A percentile compares a stretch with the other conserved stretches of the same genome.
These are phyloP conservation scores for Penicillium angulare DNA, from an alignment of 495 filamentous ascomycete genomes.

Conservation along the genomic window DNA sequence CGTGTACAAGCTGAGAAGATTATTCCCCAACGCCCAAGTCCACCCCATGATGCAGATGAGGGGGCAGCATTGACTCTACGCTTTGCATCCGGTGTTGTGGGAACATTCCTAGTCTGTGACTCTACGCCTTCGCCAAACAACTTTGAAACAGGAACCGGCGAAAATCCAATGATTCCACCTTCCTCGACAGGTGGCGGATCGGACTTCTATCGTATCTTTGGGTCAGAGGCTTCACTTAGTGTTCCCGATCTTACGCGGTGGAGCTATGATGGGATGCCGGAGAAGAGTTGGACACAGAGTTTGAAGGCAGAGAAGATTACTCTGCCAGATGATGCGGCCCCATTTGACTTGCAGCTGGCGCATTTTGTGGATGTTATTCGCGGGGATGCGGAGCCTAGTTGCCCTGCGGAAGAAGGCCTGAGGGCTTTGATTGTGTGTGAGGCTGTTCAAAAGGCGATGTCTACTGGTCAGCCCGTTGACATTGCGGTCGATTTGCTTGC, in stretches of 20 bases:
- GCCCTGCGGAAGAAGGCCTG: constrained; percentile 46
- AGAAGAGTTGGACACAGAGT: constrained; percentile 33
- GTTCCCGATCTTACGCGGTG: constrained; percentile 56
- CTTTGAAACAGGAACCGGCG: constrained; percentile 57
- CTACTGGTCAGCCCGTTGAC: constrained; percentile 36
- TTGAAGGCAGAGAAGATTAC: constrained; percentile 31
- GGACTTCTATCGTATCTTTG: constrained; percentile 59
- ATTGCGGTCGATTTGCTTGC: constrained; percentile 25
- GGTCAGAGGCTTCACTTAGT: constrained; percentile 51
- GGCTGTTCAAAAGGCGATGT: constrained; percentile 39
- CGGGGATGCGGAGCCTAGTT: constrained; percentile 39
- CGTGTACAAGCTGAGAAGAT: constrained; percentile 51
- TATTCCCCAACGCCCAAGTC: constrained; percentile 32
- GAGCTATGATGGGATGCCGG: constrained; percentile 42
- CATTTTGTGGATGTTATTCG: constrained; percentile 56
- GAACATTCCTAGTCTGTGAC: constrained; percentile 56
- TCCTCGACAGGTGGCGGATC: constrained; percentile 22
- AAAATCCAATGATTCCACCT: constrained; percentile 53
- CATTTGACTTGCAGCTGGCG: constrained; percentile 55
- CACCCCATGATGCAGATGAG: constrained; percentile 51
- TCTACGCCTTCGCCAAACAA: constrained; percentile 50
- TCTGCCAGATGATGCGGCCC: constrained; percentile 39
- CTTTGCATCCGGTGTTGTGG: constrained; percentile 57
- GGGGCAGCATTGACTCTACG: constrained; percentile 54
- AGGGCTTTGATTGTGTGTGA: constrained; percentile 45